A percentile compares a stretch with the other conserved stretches of the same genome.
Conservation (phyloP, 495 filamentous ascomycete genomes). For the Elasticomyces elasticus region DNA sequence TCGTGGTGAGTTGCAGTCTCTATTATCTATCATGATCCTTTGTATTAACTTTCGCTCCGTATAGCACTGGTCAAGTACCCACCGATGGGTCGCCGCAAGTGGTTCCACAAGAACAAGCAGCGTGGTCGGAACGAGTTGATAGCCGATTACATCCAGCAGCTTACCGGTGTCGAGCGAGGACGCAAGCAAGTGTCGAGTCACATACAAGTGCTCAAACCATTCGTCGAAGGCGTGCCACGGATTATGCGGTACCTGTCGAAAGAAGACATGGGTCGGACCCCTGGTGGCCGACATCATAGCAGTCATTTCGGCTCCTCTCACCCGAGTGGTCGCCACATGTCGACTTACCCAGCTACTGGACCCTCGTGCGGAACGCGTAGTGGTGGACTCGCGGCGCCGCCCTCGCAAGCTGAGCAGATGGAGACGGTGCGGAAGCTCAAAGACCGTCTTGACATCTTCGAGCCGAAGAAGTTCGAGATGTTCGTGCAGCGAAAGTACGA, state of each 20-base stretch:
- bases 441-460: conserved; percentile 13
- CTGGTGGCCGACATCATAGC: neutral
- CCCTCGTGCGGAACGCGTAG: neutral
- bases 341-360: conserved; percentile 1
- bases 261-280: neutral
- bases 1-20: conserved; percentile 55
- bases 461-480: conserved; percentile 28
- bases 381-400: neutral
- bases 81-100: conserved; percentile 73
- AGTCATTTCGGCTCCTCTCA: neutral
- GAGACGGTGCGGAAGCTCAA: conserved; percentile 7
- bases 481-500: conserved; percentile 23
- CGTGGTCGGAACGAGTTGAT: conserved; percentile 90
- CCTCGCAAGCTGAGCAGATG: conserved; percentile 1
- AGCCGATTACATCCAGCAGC: conserved; percentile 63
- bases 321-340: conserved; percentile 9
- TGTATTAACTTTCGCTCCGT: neutral
- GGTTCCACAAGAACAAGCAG: conserved; percentile 49
- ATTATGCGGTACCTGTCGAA: conserved; percentile 33
- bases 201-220: conserved; percentile 88
- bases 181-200: conserved; percentile 95
- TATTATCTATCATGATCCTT: conserved; percentile 3
- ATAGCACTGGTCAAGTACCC: conserved; percentile 72
- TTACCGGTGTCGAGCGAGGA: conserved; percentile 53
- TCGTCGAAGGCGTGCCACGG: conserved; percentile 51